phyloP scores from a whole-genome alignment of 768 basidiomycete species.

The Pleurotus cornucopiae region DNA sequence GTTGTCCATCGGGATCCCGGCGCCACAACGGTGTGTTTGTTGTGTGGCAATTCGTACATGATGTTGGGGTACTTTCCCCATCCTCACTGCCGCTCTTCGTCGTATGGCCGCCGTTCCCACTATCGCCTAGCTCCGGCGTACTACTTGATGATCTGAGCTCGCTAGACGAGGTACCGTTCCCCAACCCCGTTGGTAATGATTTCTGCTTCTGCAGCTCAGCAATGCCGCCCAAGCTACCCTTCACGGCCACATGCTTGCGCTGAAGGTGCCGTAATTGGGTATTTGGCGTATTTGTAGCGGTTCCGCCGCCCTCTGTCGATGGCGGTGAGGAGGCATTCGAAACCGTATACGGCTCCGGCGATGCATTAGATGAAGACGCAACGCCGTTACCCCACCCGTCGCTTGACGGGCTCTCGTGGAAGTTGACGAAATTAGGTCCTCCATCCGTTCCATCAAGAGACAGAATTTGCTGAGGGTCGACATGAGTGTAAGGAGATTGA shows the following conservation, averaged over 20 bases:
- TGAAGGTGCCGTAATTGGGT: conserved; percentile 10
- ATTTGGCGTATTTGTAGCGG: conserved; percentile 3
- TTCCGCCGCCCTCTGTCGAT: conserved; percentile 47
- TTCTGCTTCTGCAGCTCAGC: conserved; percentile 54
- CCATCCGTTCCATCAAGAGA: conserved; percentile 28
- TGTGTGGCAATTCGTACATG: conserved; percentile 94
- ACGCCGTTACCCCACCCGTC: conserved; percentile 75
- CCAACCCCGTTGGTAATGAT: conserved; percentile 23
- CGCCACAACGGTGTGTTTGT: conserved; percentile 94
- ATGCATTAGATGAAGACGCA: conserved; percentile 63
- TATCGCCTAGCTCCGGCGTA: conserved; percentile 57
- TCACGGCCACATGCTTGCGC: conserved; percentile 66
- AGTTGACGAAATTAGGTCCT: conserved; percentile 43
- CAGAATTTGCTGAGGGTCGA: conserved; percentile 90
- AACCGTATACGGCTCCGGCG: conserved; percentile 68
- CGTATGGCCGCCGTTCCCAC: conserved; percentile 21
- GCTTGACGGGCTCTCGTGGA: conserved; percentile 77
- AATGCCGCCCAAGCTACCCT: conserved; percentile 33
- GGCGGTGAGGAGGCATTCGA: conserved; percentile 75
- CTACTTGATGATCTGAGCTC: conserved; percentile 56
- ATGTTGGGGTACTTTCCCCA: conserved; percentile 68
- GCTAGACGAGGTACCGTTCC: conserved; percentile 21
- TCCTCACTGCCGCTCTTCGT: conserved; percentile 53
- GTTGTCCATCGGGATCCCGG: conserved; percentile 89
- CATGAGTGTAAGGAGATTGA: conserved; percentile 65